Base-by-base conservation (phyloP, 257 asterid genomes). In the Misopates orontium region DNA sequence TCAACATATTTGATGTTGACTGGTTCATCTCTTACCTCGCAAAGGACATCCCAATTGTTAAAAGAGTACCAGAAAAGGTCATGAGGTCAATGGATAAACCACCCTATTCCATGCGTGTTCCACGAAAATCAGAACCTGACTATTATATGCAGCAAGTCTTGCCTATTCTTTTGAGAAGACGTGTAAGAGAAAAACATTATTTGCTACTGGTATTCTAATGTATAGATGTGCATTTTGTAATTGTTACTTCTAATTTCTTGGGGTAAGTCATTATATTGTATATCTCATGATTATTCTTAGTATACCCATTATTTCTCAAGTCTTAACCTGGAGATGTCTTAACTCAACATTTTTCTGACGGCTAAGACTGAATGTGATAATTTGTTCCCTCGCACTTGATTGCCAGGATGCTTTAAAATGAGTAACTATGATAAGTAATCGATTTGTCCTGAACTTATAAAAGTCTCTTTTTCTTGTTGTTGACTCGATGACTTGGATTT, bases 21-120 rank as follows among this genome's bases (percentile, higher is more conserved):
- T 94, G 99, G 99, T 94, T 94, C 84, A 86, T 90, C 77, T 85
- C 96, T 71, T 86, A 78, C 85, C 98, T 94, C 62, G 77, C 95
- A 47, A 94, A 90, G 77, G 99, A 94, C 40, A 86, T 94, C 40
- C 84, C 93, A 5, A 84, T 90, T 41, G 87, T 90, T 60, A 90
- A 88, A 84, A 85, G 92, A 62, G 98, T 94, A 66, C 98, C 99
- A 6, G 98, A 88, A 64, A 94, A 80, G 84, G 91, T 94, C 78
- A 94, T 90, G 97, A 82, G 87, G 82, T 90, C 98, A 63, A 90
- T 94, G 97, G 99, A 90, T 22, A 94, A 88, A 75, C 99, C 99
- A 32, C 99, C 99, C 22, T 94, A 94, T 79, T 90, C 98, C 59
- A 94, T 87, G 98, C 98, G 98, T 55, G 98, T 90, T 60, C 99